Base-by-base conservation (phyloP, 2,329 filamentous ascomycete species). In the Amauroascus niger region DNA sequence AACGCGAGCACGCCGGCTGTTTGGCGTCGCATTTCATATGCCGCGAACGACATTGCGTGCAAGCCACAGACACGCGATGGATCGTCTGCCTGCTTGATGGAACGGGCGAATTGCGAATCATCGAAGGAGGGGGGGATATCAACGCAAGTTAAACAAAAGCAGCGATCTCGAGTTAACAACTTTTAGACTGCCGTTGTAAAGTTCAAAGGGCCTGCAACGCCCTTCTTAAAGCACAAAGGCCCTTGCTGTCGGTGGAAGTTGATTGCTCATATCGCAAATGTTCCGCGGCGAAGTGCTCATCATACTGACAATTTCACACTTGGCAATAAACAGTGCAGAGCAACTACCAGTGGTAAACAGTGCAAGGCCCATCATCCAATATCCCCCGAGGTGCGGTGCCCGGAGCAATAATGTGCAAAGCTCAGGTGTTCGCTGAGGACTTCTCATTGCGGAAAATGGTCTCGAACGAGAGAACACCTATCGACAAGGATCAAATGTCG, bases 21-120 rank as follows among this genome's bases (percentile, higher is more conserved):
- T 65, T 68, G 35, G 70, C 74, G 57, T 76, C 75, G 58, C 74
- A 78, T 65, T 73, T 74, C 30, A 75, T 64, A 63, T 71, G 71
- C 28, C 67, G 69, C 54, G 61, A 67, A 49, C 67, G 70, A 54
- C 67, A 69, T 7, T 64, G 60, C 9, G 65, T 30, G 49, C 66
- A 69, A 41, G 56, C 57, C 3, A 59, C 30, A 13, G 57, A 57
- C n/a, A 56, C 55, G 5, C 57, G 57, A 18, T 43, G 48, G 13
- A 22, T 22, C 22, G 35, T 37, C 26, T 33, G 48, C 16, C 26
- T 49, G 32, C 32, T 49, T 26, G 28, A 30, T 20, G n/a, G 4
- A 33, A 33, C 16, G 2, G 44, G 28, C 9, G 22, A 18, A 33
- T 9, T 39, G 46, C 32, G 18, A 30, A 49, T 49, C 6, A 6